phyloP scores from a whole-genome alignment of 257 asterid genomes.

The Lavandula angustifolia region DNA sequence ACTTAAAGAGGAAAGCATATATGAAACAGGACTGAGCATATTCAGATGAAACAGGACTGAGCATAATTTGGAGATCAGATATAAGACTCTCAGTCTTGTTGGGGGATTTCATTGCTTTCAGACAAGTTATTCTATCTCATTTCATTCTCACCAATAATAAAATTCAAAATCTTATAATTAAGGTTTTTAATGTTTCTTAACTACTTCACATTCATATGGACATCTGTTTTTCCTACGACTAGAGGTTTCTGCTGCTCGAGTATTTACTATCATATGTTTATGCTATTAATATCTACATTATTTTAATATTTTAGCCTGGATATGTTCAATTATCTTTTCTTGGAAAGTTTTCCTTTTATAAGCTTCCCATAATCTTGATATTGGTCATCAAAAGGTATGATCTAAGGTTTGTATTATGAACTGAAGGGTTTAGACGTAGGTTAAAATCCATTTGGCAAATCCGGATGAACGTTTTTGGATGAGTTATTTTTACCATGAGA shows the following conservation, averaged over 20 bases:
- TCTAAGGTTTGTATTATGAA: neutral
- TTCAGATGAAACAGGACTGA: neutral
- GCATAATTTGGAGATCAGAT: constrained; percentile 1
- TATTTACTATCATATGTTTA: neutral
- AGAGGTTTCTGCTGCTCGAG: neutral
- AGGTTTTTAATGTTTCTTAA: neutral
- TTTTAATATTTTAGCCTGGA: neutral
- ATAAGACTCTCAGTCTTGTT: neutral
- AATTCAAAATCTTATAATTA: too few relatives aligned
- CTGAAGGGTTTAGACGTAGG: neutral
- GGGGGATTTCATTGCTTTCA: neutral
- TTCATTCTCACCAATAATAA: too few relatives aligned
- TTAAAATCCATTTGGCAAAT: neutral
- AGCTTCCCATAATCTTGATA: neutral
- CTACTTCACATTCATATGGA: neutral
- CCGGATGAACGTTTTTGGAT: too few relatives aligned
- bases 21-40: neutral
- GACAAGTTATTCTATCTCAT: neutral
- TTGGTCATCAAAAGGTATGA: neutral
- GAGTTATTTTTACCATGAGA: neutral
- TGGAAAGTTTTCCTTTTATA: neutral
- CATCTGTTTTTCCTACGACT: neutral
- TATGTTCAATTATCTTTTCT: neutral
- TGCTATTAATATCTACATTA: neutral
- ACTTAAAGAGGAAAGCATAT: too few relatives aligned